Conservation (phyloP, 75 land plant species). For the Ceratopteris richardii region DNA sequence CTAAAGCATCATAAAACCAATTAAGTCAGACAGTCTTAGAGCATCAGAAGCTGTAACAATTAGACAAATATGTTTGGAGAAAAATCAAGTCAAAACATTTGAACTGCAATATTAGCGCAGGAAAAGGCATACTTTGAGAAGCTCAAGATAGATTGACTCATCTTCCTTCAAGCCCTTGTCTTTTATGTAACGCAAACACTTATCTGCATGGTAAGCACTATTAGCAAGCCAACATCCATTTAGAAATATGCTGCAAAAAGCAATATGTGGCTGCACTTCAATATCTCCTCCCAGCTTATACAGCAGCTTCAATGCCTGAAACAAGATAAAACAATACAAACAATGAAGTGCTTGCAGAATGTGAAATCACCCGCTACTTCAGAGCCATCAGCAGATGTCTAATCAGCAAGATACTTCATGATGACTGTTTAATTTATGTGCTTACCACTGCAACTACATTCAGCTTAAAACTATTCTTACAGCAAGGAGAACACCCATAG, state of each 20-base stretch:
- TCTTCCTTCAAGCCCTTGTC: constrained; percentile 17
- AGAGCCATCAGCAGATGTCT: not conserved
- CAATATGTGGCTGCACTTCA: constrained; percentile 17
- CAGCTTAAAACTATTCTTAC: not conserved
- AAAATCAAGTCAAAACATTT: no score
- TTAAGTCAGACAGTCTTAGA: no score
- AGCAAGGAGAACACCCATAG: not conserved
- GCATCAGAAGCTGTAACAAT: no score
- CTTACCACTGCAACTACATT: not conserved
- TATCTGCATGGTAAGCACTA: constrained; percentile 17
- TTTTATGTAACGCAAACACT: constrained; percentile 18
- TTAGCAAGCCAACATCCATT: constrained; percentile 19
- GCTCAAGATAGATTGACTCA: constrained; percentile 27
- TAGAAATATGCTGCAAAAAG: constrained; percentile 20
- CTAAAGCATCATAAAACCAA: not conserved
- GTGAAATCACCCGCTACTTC: no score
- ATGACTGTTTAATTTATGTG: not conserved
- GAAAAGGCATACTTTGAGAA: constrained; percentile 17
- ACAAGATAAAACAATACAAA: not conserved
- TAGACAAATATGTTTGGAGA: no score
- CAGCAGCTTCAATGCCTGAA: constrained; percentile 22
- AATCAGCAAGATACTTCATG: not conserved
- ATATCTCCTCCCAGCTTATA: constrained; percentile 15
- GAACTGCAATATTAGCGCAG: no score
- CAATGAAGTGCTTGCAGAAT: no score